Base-by-base conservation (phyloP, 768 basidiomycete species). In the Trametes cinnabarina region DNA sequence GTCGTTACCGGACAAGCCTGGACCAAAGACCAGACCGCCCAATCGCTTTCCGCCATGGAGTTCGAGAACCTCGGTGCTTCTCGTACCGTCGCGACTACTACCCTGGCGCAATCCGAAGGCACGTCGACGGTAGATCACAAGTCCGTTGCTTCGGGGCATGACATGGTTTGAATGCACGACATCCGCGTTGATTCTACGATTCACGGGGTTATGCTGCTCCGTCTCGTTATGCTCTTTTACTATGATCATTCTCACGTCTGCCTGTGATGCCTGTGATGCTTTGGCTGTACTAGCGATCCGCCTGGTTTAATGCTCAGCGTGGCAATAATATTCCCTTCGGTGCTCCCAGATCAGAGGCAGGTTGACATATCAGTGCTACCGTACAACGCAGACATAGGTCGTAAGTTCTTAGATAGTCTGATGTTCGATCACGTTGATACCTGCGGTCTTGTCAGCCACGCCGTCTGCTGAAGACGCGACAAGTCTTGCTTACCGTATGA, bases 1-100 rank as follows among this genome's bases (percentile, higher is more conserved):
- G 54, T 65, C 30, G 52, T 63, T n/a, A 58, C 51, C 11, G 58
- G 61, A 14, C 22, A 46, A 15, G 60, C 60, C 35, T 65, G 63
- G 63, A 58, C 49, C 34, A 42, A 51, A 26, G 53, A 50, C 22
- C 47, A 23, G 35, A 37, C 58, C 22, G 47, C 51, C 10, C 34
- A 60, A 32, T 44, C 52, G 0, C n/a, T 51, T 20, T 58, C 57
- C 9, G 57, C 43, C 19, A 23, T 47, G n/a, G 57, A 58, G 57
- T 58, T 58, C 23, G 43, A 58, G 35, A 58, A 23, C 19, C 26
- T 58, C 6, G 50, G 35, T 30, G 22, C 42, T 9, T 43, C 30
- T 11, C 42, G 42, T 20, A 26, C 22, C 6, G 51, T 14, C 4
- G 43, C 30, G 10, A 44, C 51, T n/a, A 52, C 51, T 17, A 52